Conservation (phyloP, 495 filamentous ascomycete genomes). For the Tuber umbilicatum region DNA sequence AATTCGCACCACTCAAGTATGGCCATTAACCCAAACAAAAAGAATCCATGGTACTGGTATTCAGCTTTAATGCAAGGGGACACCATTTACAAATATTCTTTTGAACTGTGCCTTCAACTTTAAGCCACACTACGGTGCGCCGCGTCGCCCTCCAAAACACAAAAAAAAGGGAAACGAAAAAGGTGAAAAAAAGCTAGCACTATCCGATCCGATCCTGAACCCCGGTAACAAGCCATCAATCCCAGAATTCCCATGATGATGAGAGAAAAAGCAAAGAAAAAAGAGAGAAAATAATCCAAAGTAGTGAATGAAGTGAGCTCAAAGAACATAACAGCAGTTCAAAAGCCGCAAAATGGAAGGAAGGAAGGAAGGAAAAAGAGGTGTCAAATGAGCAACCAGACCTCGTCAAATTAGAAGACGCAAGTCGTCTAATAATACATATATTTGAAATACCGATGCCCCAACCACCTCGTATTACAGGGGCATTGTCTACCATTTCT, state of each 20-base stretch:
- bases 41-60: neutral
- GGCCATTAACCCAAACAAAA: neutral
- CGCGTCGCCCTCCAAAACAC: neutral
- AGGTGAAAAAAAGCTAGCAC: neutral
- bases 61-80: neutral
- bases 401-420: conserved; percentile 3
- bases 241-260: conserved; percentile 11
- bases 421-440: conserved; percentile 1
- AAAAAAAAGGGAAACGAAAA: neutral
- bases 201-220: conserved; percentile 1
- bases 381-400: conserved; percentile 8
- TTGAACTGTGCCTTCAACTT: neutral
- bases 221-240: conserved; percentile 4
- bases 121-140: neutral
- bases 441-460: conserved; percentile 13
- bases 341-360: conserved; percentile 8
- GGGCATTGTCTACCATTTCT: conserved; percentile 7
- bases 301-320: conserved; percentile 11
- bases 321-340: conserved; percentile 1
- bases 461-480: conserved; percentile 6
- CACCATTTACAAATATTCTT: neutral
- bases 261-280: conserved; percentile 15
- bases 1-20: neutral
- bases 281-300: conserved; percentile 5
- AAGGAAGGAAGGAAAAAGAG: conserved; percentile 10